Evolutionary conservation across 139 green algal species (phyloP).

Genomic region (Volvox africanus): DNA sequence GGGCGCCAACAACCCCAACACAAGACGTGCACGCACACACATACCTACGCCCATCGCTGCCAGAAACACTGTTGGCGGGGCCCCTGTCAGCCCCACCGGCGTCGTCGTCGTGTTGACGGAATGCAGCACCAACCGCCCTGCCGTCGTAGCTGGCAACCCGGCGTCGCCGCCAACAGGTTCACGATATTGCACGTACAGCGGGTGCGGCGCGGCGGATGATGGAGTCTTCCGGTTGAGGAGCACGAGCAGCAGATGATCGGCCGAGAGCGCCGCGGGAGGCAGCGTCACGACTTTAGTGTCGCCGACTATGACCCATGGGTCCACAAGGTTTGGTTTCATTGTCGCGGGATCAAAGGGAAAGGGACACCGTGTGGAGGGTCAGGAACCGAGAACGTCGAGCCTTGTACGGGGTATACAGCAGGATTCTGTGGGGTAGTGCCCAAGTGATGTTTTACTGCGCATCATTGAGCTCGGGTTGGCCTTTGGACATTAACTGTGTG

Average conservation of each 20-base stretch:
- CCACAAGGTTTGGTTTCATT: no score
- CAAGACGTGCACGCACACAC: no score
- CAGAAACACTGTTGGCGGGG: not conserved
- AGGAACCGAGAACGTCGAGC: no score
- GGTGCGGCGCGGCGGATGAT: not conserved
- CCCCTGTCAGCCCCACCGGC: not conserved
- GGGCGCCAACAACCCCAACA: no score
- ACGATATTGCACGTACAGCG: conserved; percentile 12
- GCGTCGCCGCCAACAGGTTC: not conserved
- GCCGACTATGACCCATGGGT: not conserved
- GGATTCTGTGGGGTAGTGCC: no score
- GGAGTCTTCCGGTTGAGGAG: not conserved
- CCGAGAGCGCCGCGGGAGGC: not conserved
- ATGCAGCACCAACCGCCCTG: not conserved
- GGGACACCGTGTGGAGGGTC: no score
- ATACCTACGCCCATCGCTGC: not conserved
- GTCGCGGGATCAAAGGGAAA: no score
- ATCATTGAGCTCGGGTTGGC: no score
- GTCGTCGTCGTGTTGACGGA: not conserved
- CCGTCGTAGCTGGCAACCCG: not conserved
- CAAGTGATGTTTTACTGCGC: no score
- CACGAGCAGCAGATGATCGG: not conserved
- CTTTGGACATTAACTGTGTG: no score
- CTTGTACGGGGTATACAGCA: no score
- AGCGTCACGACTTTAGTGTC: not conserved